Conservation (phyloP, 208 protist species). For the Acanthamoeba royreba region DNA sequence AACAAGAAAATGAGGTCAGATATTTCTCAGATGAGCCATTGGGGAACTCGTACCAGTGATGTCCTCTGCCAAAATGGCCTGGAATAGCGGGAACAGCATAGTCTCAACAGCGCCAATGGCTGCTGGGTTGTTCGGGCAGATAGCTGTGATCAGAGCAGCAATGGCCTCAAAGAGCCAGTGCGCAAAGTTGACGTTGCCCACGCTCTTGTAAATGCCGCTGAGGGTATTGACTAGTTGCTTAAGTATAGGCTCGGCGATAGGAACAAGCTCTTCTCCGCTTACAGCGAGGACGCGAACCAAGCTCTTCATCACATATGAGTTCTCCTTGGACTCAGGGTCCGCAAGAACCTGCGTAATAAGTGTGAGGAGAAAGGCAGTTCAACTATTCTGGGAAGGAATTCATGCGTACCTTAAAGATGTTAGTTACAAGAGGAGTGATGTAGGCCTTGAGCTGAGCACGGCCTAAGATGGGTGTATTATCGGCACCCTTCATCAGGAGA, state of each 20-base stretch:
- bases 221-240: constrained; percentile 59
- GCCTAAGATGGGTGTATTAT: constrained; percentile 59
- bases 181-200: constrained; percentile 92
- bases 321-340: background rate
- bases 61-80: constrained; percentile 87
- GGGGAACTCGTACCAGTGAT: constrained; percentile 64
- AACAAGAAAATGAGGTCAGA: background rate
- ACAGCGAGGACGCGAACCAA: constrained; percentile 82
- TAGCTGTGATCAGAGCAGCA: constrained; percentile 86
- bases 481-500: constrained; percentile 78
- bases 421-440: background rate
- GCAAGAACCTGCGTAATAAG: too few relatives aligned
- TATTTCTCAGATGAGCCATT: background rate
- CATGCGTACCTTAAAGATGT: background rate
- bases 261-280: constrained; percentile 66
- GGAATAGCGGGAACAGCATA: constrained; percentile 85
- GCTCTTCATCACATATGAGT: constrained; percentile 25
- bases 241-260: constrained; percentile 72
- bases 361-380: too few relatives aligned
- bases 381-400: too few relatives aligned
- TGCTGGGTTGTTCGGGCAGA: background rate
- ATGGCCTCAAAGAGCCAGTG: constrained; percentile 95
- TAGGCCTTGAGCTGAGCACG: constrained; percentile 46
- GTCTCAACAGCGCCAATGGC: constrained; percentile 73
- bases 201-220: constrained; percentile 84